Conservation (phyloP, 441 rosid genomes). For the Melianthus villosus region DNA sequence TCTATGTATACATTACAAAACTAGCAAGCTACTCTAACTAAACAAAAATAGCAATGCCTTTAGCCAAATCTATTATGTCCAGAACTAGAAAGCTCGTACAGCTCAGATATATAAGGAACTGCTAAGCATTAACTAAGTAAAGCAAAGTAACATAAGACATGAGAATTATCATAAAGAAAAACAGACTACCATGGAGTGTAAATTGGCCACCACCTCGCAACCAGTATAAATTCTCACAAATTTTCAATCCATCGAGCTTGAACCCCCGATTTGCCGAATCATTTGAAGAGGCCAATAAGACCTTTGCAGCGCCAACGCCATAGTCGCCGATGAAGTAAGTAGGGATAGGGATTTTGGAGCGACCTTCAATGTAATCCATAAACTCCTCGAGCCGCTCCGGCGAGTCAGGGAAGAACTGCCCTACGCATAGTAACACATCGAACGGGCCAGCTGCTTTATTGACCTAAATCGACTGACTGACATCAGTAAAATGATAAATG, state of each 20-base stretch:
- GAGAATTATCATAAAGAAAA: not conserved
- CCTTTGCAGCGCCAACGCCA: constrained; percentile 52
- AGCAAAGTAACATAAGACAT: not conserved
- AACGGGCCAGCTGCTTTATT: constrained; percentile 87
- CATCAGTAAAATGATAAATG: constrained; percentile 5
- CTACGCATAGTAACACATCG: constrained; percentile 72
- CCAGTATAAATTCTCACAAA: constrained; percentile 58
- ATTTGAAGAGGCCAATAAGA: constrained; percentile 36
- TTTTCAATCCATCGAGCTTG: constrained; percentile 67
- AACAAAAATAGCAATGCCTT: too few species aligned
- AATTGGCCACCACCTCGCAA: constrained; percentile 87
- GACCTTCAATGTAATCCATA: constrained; percentile 45
- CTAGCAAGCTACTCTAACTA: too few species aligned
- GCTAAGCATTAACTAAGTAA: not conserved
- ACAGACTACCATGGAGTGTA: constrained; percentile 44
- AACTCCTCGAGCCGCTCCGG: constrained; percentile 51
- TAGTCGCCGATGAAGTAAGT: constrained; percentile 87
- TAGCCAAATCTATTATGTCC: too few species aligned
- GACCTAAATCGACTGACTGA: constrained; percentile 23
- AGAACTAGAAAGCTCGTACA: too few species aligned
- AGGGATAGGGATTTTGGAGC: constrained; percentile 52
- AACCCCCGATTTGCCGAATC: constrained; percentile 54
- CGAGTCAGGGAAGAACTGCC: constrained; percentile 76
- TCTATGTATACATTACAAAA: too few species aligned
- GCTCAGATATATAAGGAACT: not conserved